Percentiles rank a stretch among this genome's conserved stretches.
Evolutionary conservation across 306 rosid species (phyloP).

Genomic region (Vigna nakashimae): DNA sequence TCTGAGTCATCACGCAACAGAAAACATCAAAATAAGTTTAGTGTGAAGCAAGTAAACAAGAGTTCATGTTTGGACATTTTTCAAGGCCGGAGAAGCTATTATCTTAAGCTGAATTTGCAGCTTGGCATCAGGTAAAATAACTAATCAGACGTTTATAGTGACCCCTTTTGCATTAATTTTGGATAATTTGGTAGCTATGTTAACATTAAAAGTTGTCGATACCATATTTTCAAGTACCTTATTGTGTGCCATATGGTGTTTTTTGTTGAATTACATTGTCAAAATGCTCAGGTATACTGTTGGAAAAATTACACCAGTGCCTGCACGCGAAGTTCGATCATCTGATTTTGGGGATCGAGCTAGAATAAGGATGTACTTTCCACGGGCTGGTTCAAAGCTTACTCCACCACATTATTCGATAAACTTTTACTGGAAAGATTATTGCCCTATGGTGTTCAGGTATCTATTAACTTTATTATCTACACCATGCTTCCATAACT

Average conservation of each 20-base stretch:
- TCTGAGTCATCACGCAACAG: conserved; percentile 49
- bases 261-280: conserved; percentile 41
- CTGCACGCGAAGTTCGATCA: conserved; percentile 85
- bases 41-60: conserved; percentile 53
- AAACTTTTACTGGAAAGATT: conserved; percentile 90
- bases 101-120: conserved; percentile 58
- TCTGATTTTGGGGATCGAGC: conserved; percentile 90
- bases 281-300: conserved; percentile 82
- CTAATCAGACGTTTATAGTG: background rate
- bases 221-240: background rate
- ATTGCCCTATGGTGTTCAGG: conserved; percentile 99
- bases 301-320: conserved; percentile 93
- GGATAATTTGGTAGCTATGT: background rate
- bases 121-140: conserved; percentile 56
- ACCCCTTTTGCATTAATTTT: conserved; percentile 2
- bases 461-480: conserved; percentile 44
- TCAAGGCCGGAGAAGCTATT: conserved; percentile 42
- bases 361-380: conserved; percentile 86
- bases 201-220: background rate
- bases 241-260: background rate
- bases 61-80: conserved; percentile 54
- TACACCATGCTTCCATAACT: conserved; percentile 21
- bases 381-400: conserved; percentile 75
- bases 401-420: conserved; percentile 85
- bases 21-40: conserved; percentile 56